phyloP scores from a whole-genome alignment of 2,329 filamentous ascomycete genomes.

The Ophiosphaerella herpotricha region DNA sequence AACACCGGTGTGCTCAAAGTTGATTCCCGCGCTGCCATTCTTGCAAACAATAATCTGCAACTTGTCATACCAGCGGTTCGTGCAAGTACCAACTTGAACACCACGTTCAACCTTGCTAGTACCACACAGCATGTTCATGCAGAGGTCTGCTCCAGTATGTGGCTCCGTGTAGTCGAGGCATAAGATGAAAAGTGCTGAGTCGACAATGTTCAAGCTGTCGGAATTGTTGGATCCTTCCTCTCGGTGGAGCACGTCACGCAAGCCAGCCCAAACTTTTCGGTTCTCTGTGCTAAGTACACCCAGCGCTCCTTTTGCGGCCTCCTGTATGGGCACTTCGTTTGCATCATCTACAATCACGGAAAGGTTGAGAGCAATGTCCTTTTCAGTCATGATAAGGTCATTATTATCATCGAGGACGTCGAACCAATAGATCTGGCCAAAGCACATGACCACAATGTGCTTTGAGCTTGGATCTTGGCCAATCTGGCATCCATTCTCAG shows the following conservation, averaged over 20 bases:
- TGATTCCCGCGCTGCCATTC: slow-evolving; percentile 97
- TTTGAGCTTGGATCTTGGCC: slow-evolving; percentile 92
- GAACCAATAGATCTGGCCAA: slow-evolving; percentile 98
- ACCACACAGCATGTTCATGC: slow-evolving; percentile 97
- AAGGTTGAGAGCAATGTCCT: slow-evolving; percentile 87
- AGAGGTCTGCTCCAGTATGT: slow-evolving; percentile 77
- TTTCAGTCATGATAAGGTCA: slow-evolving; percentile 96
- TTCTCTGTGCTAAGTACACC: slow-evolving; percentile 96
- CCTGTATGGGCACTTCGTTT: slow-evolving; percentile 83
- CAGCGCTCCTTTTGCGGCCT: slow-evolving; percentile 91
- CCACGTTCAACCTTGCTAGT: slow-evolving; percentile 90
- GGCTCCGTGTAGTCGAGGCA: slow-evolving; percentile 94
- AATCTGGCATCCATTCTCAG: slow-evolving; percentile 92
- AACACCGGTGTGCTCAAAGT: slow-evolving; percentile 98
- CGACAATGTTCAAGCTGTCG: slow-evolving; percentile 92
- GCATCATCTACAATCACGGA: slow-evolving; percentile 93
- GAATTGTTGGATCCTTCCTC: slow-evolving; percentile 92
- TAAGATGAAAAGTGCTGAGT: slow-evolving; percentile 88
- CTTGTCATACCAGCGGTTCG: slow-evolving; percentile 99
- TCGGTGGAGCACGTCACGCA: slow-evolving; percentile 83
- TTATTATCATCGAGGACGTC: slow-evolving; percentile 94
- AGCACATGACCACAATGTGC: slow-evolving; percentile 90
- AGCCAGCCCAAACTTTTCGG: slow-evolving; percentile 90
- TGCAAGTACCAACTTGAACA: slow-evolving; percentile 95
- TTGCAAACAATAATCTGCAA: slow-evolving; percentile 99